These are phyloP conservation scores for Colletotrichum cereale DNA, from an alignment of 2,329 filamentous ascomycete species.

Conservation along the genomic window DNA sequence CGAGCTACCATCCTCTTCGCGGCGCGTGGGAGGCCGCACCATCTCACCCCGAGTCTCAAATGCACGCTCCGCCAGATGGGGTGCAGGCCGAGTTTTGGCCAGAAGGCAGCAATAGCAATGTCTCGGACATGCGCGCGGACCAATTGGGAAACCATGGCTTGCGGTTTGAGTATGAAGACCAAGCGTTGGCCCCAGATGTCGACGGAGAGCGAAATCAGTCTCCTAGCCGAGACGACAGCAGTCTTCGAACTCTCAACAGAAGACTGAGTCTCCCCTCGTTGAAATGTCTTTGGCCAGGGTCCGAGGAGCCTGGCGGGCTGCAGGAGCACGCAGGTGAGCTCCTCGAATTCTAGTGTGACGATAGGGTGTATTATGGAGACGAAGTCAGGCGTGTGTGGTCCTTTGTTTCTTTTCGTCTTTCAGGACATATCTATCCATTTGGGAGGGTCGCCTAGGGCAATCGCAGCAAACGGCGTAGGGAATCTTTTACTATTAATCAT, in stretches of 20 bases:
- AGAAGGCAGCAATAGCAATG: background rate
- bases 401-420: background rate
- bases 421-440: constrained; percentile 7
- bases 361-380: background rate
- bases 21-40: background rate
- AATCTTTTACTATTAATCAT: constrained; percentile 22
- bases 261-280: constrained; percentile 51
- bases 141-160: constrained; percentile 27
- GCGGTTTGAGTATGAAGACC: constrained; percentile 13
- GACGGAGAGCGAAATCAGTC: background rate
- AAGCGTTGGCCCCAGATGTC: no score
- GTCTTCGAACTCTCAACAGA: constrained; percentile 31
- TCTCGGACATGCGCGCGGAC: background rate
- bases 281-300: constrained; percentile 46
- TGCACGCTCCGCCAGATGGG: background rate
- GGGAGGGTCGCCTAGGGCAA: background rate
- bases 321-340: background rate
- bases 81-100: background rate
- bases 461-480: constrained; percentile 13
- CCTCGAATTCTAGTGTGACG: background rate
- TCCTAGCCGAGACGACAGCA: background rate
- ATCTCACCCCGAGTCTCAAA: background rate
- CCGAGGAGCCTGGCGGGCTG: background rate
- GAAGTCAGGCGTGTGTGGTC: no score
- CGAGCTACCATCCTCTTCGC: constrained; percentile 25